A percentile compares a stretch with the other conserved stretches of the same genome.
These are phyloP conservation scores for Quercus wislizeni DNA, from an alignment of 306 rosid species.

Conservation along the genomic window DNA sequence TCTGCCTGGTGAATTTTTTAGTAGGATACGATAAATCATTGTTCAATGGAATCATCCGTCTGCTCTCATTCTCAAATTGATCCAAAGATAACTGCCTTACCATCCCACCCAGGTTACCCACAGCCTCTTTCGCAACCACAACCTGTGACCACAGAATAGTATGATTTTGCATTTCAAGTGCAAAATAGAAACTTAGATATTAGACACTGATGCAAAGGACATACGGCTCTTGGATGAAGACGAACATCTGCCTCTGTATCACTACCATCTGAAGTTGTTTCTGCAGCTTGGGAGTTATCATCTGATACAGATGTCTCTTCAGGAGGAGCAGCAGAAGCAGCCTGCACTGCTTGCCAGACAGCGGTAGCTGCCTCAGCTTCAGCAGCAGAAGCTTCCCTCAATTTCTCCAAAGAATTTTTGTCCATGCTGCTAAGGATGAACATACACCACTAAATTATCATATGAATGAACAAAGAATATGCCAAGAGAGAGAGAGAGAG, in stretches of 20 bases:
- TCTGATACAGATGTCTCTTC: constrained; percentile 85
- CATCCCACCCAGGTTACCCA: constrained; percentile 98
- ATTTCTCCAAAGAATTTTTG: constrained; percentile 85
- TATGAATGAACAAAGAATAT: constrained; percentile 15
- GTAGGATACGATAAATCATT: constrained; percentile 71
- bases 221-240: constrained; percentile 98
- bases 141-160: constrained; percentile 56
- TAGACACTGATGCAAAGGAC: constrained; percentile 31
- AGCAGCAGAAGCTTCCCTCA: constrained; percentile 98
- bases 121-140: constrained; percentile 96
- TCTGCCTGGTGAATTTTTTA: constrained; percentile 87
- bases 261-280: constrained; percentile 88
- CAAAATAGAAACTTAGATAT: constrained; percentile 6
- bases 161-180: constrained; percentile 32
- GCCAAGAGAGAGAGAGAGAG: constrained; percentile 13
- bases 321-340: constrained; percentile 50
- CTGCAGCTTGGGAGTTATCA: constrained; percentile 80
- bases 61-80: constrained; percentile 99
- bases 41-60: constrained; percentile 91
- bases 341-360: constrained; percentile 90
- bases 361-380: constrained; percentile 99
- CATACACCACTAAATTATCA: constrained; percentile 11
- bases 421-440: constrained; percentile 60
- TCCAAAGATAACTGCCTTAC: constrained; percentile 96
- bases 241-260: constrained; percentile 94